A percentile compares a stretch with the other conserved stretches of the same genome.
These are phyloP conservation scores for Penicillium sp. DNA, from an alignment of 2,329 filamentous ascomycete genomes.

Conservation along the genomic window DNA sequence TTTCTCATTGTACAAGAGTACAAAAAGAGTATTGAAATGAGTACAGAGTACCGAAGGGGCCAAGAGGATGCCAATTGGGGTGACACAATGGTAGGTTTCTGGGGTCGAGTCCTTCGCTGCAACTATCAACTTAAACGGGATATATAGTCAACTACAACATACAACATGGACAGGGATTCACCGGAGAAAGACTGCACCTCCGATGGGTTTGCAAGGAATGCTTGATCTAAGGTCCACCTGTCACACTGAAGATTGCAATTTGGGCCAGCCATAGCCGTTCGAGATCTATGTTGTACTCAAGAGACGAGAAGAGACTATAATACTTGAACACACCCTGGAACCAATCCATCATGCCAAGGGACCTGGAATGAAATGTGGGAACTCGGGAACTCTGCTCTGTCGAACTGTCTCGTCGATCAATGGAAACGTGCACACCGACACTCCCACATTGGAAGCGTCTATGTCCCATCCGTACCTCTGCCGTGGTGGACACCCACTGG, in stretches of 20 bases:
- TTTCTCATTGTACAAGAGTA: neutral
- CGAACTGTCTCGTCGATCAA: neutral
- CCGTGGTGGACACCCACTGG: neutral
- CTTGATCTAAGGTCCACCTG: slow-evolving; percentile 3
- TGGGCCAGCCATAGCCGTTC: slow-evolving; percentile 5
- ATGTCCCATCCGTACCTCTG: neutral
- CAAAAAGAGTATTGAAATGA: neutral
- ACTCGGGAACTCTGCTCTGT: neutral
- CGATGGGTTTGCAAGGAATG: neutral
- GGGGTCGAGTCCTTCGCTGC: neutral
- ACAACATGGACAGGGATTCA: neutral
- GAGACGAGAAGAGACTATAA: neutral
- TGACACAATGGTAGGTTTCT: neutral
- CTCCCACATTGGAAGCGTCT: neutral
- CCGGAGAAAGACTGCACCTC: neutral
- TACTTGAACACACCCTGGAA: neutral
- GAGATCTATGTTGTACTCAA: neutral
- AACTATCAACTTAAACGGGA: neutral
- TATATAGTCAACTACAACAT: neutral
- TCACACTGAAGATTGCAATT: slow-evolving; percentile 4
- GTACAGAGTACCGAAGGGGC: neutral
- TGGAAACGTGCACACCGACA: slow-evolving; percentile 4
- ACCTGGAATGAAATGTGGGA: neutral
- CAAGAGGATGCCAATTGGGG: neutral
- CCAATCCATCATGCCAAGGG: neutral